phyloP scores from a whole-genome alignment of 2,329 filamentous ascomycete genomes.

The Coleophoma cylindrospora region DNA sequence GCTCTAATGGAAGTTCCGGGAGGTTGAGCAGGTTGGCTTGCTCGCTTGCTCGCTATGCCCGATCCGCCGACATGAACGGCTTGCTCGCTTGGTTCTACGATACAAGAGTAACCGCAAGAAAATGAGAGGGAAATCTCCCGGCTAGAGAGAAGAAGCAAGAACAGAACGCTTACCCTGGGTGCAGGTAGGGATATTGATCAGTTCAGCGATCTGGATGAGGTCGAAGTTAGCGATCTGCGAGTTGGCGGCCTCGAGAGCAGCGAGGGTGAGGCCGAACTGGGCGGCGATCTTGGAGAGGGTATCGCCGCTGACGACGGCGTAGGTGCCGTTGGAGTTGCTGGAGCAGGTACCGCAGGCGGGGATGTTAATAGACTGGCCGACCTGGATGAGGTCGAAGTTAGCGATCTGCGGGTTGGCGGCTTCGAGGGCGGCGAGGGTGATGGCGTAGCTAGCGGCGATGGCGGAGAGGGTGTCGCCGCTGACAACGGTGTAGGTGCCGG shows the following conservation, averaged over 20 bases:
- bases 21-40: no score
- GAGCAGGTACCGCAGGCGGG: neutral
- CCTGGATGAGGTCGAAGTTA: slow-evolving; percentile 1
- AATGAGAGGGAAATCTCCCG: no score
- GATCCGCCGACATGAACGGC: no score
- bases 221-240: slow-evolving; percentile 3
- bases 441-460: slow-evolving; percentile 1
- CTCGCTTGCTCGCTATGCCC: no score
- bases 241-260: slow-evolving; percentile 1
- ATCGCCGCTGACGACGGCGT: slow-evolving; percentile 2
- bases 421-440: slow-evolving; percentile 3
- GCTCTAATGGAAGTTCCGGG: no score
- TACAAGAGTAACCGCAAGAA: no score
- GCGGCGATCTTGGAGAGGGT: neutral
- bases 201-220: neutral
- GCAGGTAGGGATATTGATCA: neutral
- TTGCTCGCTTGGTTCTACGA: no score
- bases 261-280: slow-evolving; percentile 1
- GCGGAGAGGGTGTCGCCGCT: neutral
- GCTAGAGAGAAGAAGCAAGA: no score
- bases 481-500: neutral
- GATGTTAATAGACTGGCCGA: slow-evolving; percentile 1
- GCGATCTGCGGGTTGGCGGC: slow-evolving; percentile 2
- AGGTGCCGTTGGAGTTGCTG: neutral
- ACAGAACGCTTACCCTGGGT: no score